Evolutionary conservation across 495 filamentous ascomycete species (phyloP), one percentile per base, ranked within the genome.

Genomic region (Lophium mytilinum): DNA sequence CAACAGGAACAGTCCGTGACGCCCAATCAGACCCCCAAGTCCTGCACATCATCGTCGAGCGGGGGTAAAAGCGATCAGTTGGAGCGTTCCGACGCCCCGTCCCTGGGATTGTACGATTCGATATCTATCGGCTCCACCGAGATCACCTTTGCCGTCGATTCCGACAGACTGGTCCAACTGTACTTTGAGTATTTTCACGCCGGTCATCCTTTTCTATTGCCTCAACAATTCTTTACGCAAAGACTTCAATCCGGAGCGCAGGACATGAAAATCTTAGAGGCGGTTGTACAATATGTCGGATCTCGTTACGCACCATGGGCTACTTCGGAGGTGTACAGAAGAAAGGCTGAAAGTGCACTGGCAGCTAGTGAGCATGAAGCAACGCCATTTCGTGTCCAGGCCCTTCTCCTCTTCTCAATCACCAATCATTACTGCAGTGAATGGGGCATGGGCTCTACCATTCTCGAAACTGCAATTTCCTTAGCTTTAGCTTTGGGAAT

Each of bases 251-350:
- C 9, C 18, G 30, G 33, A 15, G 49, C 52, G 35, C 61, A 57
- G 24, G 43, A 36, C 33, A 19, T 64, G 42, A 53, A 60, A 30
- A 21, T 30, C n/a, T 36, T 64, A 33, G 37, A 60, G 11, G 33
- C 47, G 11, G 57, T 64, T 6, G 39, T 64, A 14, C 57, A 64
- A 9, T 64, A 49, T 53, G 57, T 64, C 18, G 57, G 57, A n/a
- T 60, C 61, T 11, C 36, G 56, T 14, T 64, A 64, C 37, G 57
- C 61, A 9, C 53, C 61, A 6, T 60, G 52, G 53, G 60, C 61
- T 0, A 36, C 53, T 21, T 57, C 61, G 2, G 56, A 64, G 9
- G 17, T 50, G 1, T 60, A 53, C 37, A 57, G 54, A n/a, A 34
- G 21, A 18, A 34, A 33, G 21, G 61, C 57, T 9, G 30, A 47